Evolutionary conservation across 371 early-diverging fungal species (phyloP).

Genomic region (Mucor piriformis): DNA sequence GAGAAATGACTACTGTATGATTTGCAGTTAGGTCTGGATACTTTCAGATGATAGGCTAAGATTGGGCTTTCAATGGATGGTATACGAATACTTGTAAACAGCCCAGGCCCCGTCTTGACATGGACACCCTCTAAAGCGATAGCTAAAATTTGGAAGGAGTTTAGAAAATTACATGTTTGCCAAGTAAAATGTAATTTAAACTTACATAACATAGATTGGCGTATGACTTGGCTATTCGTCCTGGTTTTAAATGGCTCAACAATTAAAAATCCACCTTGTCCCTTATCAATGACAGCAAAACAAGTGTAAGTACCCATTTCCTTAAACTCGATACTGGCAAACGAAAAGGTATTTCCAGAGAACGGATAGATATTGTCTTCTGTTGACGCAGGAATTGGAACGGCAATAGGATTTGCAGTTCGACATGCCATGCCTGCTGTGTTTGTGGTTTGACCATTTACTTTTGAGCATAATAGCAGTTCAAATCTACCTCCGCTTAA

Average conservation of each 20-base stretch:
- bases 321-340: slow-evolving; percentile 41
- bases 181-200: background rate
- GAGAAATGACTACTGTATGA: slow-evolving; percentile 44
- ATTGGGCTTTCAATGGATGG: slow-evolving; percentile 66
- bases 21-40: slow-evolving; percentile 51
- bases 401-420: slow-evolving; percentile 27
- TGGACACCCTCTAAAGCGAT: slow-evolving; percentile 46
- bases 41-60: slow-evolving; percentile 60
- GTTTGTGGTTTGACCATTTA: slow-evolving; percentile 3
- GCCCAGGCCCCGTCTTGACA: slow-evolving; percentile 30
- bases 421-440: slow-evolving; percentile 30
- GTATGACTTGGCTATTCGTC: slow-evolving; percentile 32
- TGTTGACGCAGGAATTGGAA: slow-evolving; percentile 55
- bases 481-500: slow-evolving; percentile 41
- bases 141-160: slow-evolving; percentile 5
- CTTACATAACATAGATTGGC: slow-evolving; percentile 53
- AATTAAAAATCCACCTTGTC: slow-evolving; percentile 54
- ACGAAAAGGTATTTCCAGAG: slow-evolving; percentile 47
- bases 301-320: slow-evolving; percentile 51
- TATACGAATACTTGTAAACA: slow-evolving; percentile 57
- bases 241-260: slow-evolving; percentile 52
- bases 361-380: slow-evolving; percentile 32
- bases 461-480: slow-evolving; percentile 47
- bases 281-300: slow-evolving; percentile 45
- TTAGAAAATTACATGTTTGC: background rate